Conservation (phyloP, 225 moss, liverwort and hornwort genomes). For the Rhytidiadelphus loreus region DNA sequence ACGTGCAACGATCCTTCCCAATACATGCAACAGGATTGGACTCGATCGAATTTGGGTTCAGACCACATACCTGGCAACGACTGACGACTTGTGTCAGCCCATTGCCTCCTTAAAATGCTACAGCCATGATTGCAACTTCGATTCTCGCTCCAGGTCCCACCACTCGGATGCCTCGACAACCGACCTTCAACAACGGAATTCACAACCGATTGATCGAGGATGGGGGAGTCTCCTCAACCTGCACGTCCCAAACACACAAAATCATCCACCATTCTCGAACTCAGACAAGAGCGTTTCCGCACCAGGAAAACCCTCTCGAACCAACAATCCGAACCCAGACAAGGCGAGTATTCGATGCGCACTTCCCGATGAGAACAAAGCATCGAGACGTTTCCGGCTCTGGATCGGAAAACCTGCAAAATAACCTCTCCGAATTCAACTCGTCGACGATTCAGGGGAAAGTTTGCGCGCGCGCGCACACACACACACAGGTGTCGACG, state of each 20-base stretch:
- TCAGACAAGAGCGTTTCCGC: neutral
- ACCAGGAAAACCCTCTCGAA: neutral
- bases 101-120: conserved; percentile 33
- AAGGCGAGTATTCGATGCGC: neutral
- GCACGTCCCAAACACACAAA: neutral
- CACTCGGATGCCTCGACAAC: neutral
- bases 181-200: neutral
- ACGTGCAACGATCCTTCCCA: neutral
- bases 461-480: neutral
- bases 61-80: conserved; percentile 40
- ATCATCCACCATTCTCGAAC: neutral
- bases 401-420: neutral
- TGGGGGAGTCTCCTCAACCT: neutral
- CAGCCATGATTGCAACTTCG: conserved; percentile 6
- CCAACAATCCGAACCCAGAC: neutral
- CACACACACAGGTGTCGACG: neutral
- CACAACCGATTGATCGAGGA: neutral
- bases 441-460: neutral
- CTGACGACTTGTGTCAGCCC: conserved; percentile 39
- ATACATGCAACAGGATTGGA: neutral
- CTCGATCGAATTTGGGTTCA: neutral
- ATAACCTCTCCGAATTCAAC: neutral
- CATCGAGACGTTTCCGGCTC: neutral
- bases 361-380: neutral
- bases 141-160: neutral